Percentiles rank a stretch among this genome's conserved stretches.
phyloP scores from a whole-genome alignment of 352 stramenopile species.

The Aphanomyces stellatus region DNA sequence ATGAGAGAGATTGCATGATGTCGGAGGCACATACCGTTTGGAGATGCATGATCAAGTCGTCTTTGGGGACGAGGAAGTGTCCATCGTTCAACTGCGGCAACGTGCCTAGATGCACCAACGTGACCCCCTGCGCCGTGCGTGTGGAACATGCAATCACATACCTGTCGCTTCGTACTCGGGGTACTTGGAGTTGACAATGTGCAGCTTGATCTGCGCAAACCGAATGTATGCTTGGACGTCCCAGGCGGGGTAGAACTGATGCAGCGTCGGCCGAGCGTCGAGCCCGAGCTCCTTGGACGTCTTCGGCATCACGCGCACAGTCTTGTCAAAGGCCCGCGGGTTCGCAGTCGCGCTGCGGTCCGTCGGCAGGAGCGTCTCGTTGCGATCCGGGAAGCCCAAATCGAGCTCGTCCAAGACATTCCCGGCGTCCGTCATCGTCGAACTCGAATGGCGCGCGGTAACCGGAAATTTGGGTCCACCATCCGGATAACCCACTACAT shows the following conservation, averaged over 20 bases:
- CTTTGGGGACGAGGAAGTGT: constrained; percentile 77
- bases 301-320: constrained; percentile 46
- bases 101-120: constrained; percentile 31
- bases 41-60: constrained; percentile 80
- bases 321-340: not conserved
- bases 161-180: constrained; percentile 68
- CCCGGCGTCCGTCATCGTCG: not conserved
- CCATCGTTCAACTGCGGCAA: constrained; percentile 78
- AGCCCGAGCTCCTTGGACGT: constrained; percentile 64
- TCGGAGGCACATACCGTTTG: constrained; percentile 44
- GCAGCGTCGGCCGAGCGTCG: constrained; percentile 41
- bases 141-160: constrained; percentile 18
- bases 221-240: constrained; percentile 80
- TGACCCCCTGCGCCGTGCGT: not conserved
- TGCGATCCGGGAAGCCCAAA: constrained; percentile 16
- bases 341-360: not conserved
- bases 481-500: not conserved
- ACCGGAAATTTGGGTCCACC: not conserved
- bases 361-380: constrained; percentile 15
- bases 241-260: constrained; percentile 80
- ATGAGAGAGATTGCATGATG: not conserved
- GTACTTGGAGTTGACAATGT: constrained; percentile 83
- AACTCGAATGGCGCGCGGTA: not conserved
- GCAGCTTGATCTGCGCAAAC: constrained; percentile 57
- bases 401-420: constrained; percentile 1